Evolutionary conservation across 2,329 filamentous ascomycete genomes (phyloP).

Genomic region (Paecilomyces fulvus): DNA sequence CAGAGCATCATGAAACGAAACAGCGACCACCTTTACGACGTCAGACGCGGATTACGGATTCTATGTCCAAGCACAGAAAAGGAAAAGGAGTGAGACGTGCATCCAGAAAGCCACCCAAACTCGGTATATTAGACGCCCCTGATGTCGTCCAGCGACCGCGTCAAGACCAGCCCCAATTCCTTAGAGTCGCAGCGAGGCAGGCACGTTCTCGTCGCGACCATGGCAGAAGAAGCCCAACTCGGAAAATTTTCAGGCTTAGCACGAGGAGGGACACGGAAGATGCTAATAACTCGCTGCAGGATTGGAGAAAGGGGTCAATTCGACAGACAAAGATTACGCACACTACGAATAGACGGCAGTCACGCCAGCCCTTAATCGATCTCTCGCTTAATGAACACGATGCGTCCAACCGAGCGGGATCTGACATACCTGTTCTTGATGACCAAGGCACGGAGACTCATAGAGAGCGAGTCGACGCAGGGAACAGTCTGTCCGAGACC

Average conservation of each 20-base stretch:
- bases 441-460: neutral
- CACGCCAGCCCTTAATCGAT: constrained; percentile 14
- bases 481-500: constrained; percentile 1
- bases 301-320: constrained; percentile 44
- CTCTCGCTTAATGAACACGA: constrained; percentile 12
- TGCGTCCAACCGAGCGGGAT: neutral
- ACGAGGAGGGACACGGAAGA: constrained; percentile 48
- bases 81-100: constrained; percentile 14
- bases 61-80: constrained; percentile 11
- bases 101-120: constrained; percentile 15
- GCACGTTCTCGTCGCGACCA: constrained; percentile 40
- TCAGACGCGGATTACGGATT: constrained; percentile 30
- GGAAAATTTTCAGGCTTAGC: constrained; percentile 45
- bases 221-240: constrained; percentile 44
- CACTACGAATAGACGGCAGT: constrained; percentile 11
- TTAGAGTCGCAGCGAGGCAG: constrained; percentile 47
- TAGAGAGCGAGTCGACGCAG: neutral
- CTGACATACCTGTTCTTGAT: constrained; percentile 3
- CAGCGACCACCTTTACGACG: constrained; percentile 19
- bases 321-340: constrained; percentile 16
- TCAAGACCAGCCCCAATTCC: constrained; percentile 42
- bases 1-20: constrained; percentile 3
- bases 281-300: constrained; percentile 39
- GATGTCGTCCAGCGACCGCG: constrained; percentile 20
- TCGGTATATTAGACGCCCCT: constrained; percentile 47